Evolutionary conservation across 2,329 filamentous ascomycete genomes (phyloP).

Genomic region (Alternaria brassicae): DNA sequence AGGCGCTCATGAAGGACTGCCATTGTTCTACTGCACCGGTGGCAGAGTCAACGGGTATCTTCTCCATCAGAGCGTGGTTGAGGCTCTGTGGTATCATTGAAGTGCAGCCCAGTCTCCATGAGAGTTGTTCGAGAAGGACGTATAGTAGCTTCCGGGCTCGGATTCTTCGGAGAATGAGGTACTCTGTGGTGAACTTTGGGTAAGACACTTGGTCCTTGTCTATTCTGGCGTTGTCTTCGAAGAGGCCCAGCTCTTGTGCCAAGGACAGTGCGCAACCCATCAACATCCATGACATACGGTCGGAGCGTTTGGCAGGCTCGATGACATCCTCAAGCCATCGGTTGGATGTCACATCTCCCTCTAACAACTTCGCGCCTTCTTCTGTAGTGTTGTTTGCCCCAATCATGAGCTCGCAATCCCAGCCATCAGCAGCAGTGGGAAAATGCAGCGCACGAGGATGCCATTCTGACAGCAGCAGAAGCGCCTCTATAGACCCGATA

Average conservation of each 20-base stretch:
- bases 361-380: constrained; percentile 42
- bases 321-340: constrained; percentile 63
- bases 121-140: constrained; percentile 61
- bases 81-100: constrained; percentile 60
- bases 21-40: constrained; percentile 55
- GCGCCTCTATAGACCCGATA: constrained; percentile 61
- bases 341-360: constrained; percentile 49
- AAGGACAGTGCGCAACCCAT: constrained; percentile 62
- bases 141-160: constrained; percentile 47
- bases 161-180: constrained; percentile 42
- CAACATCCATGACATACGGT: constrained; percentile 68
- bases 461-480: constrained; percentile 64
- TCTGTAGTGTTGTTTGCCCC: constrained; percentile 51
- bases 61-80: constrained; percentile 50
- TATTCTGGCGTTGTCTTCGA: constrained; percentile 51
- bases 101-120: constrained; percentile 60
- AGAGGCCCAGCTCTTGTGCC: constrained; percentile 61
- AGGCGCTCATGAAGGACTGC: constrained; percentile 61
- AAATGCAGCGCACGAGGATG: constrained; percentile 63
- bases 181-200: constrained; percentile 41
- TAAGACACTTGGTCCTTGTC: constrained; percentile 48
- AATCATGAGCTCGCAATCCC: constrained; percentile 62
- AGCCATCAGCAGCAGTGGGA: constrained; percentile 61
- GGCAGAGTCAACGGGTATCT: constrained; percentile 49
- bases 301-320: constrained; percentile 61